Conservation (phyloP, 2,329 filamentous ascomycete species). For the Phymatotrichopsis omnivora region DNA sequence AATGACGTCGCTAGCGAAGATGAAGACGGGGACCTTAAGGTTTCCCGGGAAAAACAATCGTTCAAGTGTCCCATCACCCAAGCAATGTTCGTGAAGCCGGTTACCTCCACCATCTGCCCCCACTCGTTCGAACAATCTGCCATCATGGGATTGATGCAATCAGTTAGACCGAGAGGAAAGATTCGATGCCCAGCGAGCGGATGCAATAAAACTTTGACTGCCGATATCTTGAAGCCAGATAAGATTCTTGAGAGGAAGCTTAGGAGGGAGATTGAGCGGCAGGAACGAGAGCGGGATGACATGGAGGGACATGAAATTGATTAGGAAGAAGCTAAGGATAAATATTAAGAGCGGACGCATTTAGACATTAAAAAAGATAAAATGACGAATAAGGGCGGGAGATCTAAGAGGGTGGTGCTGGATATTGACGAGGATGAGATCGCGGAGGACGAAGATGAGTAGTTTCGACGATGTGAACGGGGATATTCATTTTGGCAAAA, state of each 20-base stretch:
- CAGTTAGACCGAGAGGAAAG: constrained; percentile 31
- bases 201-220: constrained; percentile 36
- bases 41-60: constrained; percentile 39
- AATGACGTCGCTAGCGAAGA: constrained; percentile 24
- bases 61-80: constrained; percentile 43
- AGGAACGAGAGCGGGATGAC: constrained; percentile 32
- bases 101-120: constrained; percentile 42
- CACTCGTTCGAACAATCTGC: constrained; percentile 43
- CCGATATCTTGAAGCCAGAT: constrained; percentile 37
- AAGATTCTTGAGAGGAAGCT: constrained; percentile 36
- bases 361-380: constrained; percentile 20
- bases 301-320: constrained; percentile 32
- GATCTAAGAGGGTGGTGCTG: constrained; percentile 15
- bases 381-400: constrained; percentile 3
- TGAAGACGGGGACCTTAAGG: constrained; percentile 40
- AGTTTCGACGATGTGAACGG: too few species aligned
- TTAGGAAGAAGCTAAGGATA: constrained; percentile 15
- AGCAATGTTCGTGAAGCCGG: constrained; percentile 39
- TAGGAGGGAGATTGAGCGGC: constrained; percentile 30
- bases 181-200: constrained; percentile 37
- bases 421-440: constrained; percentile 9
- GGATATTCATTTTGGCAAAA: too few species aligned
- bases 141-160: constrained; percentile 39
- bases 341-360: constrained; percentile 8
- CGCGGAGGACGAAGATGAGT: constrained; percentile 12